These are phyloP conservation scores for Cytospora paraplurivora DNA, from an alignment of 2,329 filamentous ascomycete species.

Conservation along the genomic window DNA sequence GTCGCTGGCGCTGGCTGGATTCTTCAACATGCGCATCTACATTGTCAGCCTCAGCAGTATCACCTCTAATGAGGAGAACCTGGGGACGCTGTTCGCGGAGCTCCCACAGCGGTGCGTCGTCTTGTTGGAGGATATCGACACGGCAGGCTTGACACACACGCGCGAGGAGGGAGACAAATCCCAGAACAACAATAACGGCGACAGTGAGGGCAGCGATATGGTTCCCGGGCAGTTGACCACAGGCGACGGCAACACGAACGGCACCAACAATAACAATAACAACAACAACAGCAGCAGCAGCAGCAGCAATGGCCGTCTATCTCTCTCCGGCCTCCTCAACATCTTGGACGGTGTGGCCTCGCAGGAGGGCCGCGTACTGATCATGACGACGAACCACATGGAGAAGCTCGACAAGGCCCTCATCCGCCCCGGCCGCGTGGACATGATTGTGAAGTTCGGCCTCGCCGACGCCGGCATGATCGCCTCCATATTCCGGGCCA, in stretches of 20 bases:
- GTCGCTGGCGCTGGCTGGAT: conserved; percentile 69
- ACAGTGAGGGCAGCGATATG: conserved; percentile 30
- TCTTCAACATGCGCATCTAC: conserved; percentile 71
- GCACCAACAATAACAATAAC: conserved; percentile 26
- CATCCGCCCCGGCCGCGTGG: conserved; percentile 63
- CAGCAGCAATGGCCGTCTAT: conserved; percentile 49
- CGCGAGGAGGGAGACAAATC: conserved; percentile 42
- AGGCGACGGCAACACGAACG: conserved; percentile 1
- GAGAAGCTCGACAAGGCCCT: conserved; percentile 64
- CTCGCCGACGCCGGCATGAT: conserved; percentile 56
- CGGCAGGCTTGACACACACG: conserved; percentile 67
- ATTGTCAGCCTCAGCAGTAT: conserved; percentile 68
- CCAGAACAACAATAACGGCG: conserved; percentile 19
- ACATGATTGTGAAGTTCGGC: conserved; percentile 60
- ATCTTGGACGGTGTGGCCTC: conserved; percentile 74
- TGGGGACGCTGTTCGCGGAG: conserved; percentile 64
- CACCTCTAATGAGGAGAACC: conserved; percentile 64
- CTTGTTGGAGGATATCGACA: conserved; percentile 76
- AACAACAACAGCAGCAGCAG: conserved; percentile 33
- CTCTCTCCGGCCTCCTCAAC: conserved; percentile 77
- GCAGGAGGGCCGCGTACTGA: conserved; percentile 63
- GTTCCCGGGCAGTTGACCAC: conserved; percentile 14
- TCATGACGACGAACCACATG: conserved; percentile 68
- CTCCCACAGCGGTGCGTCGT: conserved; percentile 72
- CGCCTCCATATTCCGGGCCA: conserved; percentile 58